Conservation (phyloP, 352 stramenopile genomes). For the Phytophthora capsici region DNA sequence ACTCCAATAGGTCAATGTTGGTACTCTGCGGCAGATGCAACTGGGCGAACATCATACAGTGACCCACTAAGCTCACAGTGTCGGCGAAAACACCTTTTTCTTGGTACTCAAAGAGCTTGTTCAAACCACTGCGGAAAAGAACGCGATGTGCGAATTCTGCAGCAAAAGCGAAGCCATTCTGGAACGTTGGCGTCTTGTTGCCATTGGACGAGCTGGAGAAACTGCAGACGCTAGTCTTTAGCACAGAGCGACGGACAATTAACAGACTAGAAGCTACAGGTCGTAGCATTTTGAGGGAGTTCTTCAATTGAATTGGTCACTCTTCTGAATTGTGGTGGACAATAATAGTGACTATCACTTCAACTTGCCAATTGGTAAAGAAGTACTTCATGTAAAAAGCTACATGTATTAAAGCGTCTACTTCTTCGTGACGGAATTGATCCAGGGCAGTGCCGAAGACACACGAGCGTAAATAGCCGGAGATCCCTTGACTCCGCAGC, state of each 20-base stretch:
- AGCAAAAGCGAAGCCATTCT: constrained; percentile 23
- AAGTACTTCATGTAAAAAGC: too few species aligned
- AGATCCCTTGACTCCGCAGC: constrained; percentile 35
- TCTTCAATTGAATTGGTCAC: background rate
- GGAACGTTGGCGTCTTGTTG: constrained; percentile 13
- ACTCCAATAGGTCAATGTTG: constrained; percentile 49
- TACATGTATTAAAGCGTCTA: constrained; percentile 5
- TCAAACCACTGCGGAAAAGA: constrained; percentile 14
- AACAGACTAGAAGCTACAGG: background rate
- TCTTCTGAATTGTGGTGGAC: background rate
- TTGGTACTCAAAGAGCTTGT: constrained; percentile 43
- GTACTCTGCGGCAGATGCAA: constrained; percentile 47
- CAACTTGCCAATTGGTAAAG: background rate
- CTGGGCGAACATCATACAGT: constrained; percentile 40
- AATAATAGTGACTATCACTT: constrained; percentile 3
- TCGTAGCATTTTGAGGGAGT: background rate
- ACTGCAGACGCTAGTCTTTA: background rate
- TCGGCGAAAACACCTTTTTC: constrained; percentile 31
- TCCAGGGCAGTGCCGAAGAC: constrained; percentile 28
- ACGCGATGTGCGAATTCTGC: constrained; percentile 30
- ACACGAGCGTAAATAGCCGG: constrained; percentile 33
- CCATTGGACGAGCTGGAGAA: constrained; percentile 14
- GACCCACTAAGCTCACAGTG: constrained; percentile 5
- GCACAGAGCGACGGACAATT: background rate
- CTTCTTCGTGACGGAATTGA: constrained; percentile 26